phyloP scores from a whole-genome alignment of 2,329 filamentous ascomycete genomes.

The Hymenoscyphus fraxineus region DNA sequence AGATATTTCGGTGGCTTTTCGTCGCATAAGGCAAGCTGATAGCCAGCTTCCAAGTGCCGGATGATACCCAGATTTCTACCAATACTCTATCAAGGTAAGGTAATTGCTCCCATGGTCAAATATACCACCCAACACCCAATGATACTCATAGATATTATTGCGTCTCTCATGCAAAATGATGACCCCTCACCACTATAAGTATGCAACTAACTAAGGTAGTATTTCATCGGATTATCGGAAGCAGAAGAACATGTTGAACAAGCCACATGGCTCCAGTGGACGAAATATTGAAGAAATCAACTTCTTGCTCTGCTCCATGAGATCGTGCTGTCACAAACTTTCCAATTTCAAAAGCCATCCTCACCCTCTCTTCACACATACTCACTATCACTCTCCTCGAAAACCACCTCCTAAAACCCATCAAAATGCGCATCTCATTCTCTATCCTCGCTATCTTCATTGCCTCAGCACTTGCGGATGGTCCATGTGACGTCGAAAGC shows the following conservation, averaged over 20 bases:
- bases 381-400: background rate
- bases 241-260: background rate
- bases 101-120: background rate
- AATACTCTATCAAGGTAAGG: constrained; percentile 6
- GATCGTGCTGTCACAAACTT: background rate
- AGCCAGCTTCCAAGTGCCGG: constrained; percentile 5
- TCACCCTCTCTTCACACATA: background rate
- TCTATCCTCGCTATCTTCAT: constrained; percentile 8
- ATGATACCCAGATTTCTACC: constrained; percentile 5
- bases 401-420: background rate
- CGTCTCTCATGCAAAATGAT: background rate
- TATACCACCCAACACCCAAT: constrained; percentile 1
- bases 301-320: constrained; percentile 3
- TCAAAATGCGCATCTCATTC: constrained; percentile 12
- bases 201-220: constrained; percentile 9
- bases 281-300: background rate
- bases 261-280: constrained; percentile 6
- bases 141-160: background rate
- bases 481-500: constrained; percentile 14
- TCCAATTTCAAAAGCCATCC: background rate
- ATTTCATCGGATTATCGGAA: constrained; percentile 4
- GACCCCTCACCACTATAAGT: constrained; percentile 6
- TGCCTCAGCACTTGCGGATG: constrained; percentile 7
- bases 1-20: background rate
- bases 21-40: background rate